A percentile compares a stretch with the other conserved stretches of the same genome.
Evolutionary conservation across 1,139 yeast genomes (phyloP).

Genomic region (Arxiozyma telluris): DNA sequence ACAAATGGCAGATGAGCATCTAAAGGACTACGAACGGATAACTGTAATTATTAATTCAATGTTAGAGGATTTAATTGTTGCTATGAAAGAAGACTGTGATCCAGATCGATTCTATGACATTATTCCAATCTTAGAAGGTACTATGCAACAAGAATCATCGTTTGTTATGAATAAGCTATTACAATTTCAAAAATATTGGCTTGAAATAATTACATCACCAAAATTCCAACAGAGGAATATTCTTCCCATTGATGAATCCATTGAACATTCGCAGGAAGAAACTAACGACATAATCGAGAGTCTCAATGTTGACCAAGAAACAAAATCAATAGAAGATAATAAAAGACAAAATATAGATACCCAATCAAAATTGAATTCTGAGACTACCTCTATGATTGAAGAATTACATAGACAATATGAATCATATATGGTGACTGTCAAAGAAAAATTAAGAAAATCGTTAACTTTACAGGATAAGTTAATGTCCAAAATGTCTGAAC

Average conservation of each 20-base stretch:
- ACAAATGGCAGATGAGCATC: constrained; percentile 25
- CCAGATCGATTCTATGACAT: neutral
- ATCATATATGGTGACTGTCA: constrained; percentile 21
- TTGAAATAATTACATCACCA: neutral
- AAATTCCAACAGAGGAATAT: constrained; percentile 1
- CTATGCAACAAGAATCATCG: neutral
- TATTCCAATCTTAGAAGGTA: neutral
- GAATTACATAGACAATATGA: constrained; percentile 27
- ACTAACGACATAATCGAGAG: neutral
- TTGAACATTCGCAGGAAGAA: neutral
- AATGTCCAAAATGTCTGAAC: constrained; percentile 17
- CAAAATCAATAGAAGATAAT: neutral
- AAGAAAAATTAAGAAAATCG: constrained; percentile 17
- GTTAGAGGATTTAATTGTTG: constrained; percentile 18
- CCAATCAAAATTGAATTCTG: neutral
- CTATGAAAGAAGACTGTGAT: constrained; percentile 5
- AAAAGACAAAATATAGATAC: neutral
- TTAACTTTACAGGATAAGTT: constrained; percentile 16
- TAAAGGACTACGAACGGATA: constrained; percentile 29
- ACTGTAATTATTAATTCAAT: constrained; percentile 26
- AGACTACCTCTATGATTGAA: constrained; percentile 20
- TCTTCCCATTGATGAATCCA: neutral
- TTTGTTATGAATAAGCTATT: neutral
- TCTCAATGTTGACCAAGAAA: neutral
- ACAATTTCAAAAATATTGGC: neutral